Evolutionary conservation across 495 filamentous ascomycete genomes (phyloP).

Genomic region (Diplogelasinospora grovesii): DNA sequence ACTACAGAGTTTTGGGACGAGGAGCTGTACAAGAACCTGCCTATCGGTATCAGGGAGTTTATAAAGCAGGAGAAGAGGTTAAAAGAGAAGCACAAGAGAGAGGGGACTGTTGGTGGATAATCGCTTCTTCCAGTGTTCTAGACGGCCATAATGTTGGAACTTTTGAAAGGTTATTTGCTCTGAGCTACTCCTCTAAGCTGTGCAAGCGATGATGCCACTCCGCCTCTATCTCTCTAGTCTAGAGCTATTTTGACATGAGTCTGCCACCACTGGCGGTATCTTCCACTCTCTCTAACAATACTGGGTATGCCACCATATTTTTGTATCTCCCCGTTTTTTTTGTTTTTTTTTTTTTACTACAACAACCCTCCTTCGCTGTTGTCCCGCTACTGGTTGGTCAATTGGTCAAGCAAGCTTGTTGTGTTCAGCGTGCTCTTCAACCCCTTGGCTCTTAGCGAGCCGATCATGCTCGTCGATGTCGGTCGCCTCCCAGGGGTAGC

Average conservation of each 20-base stretch:
- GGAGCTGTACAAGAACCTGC: conserved; percentile 72
- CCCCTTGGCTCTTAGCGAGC: conserved; percentile 39
- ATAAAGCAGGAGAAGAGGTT: conserved; percentile 95
- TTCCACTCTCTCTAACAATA: too few relatives aligned
- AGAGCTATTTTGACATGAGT: too few relatives aligned
- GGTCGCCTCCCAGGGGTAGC: conserved; percentile 98
- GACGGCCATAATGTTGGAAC: too few relatives aligned
- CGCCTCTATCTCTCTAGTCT: too few relatives aligned
- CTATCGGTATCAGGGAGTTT: conserved; percentile 91
- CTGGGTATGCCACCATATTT: too few relatives aligned
- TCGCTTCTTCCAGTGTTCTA: too few relatives aligned
- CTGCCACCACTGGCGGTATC: too few relatives aligned
- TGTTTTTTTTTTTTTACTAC: too few relatives aligned
- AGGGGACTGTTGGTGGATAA: conserved; percentile 36
- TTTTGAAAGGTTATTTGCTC: too few relatives aligned
- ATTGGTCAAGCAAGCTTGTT: background rate
- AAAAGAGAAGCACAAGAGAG: conserved; percentile 59
- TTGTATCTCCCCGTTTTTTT: too few relatives aligned
- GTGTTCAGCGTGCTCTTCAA: background rate
- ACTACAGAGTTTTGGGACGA: conserved; percentile 40
- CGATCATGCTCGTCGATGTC: conserved; percentile 92
- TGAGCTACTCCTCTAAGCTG: too few relatives aligned
- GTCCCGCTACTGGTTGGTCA: background rate
- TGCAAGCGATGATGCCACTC: too few relatives aligned
- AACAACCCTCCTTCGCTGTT: conserved; percentile 1